Percentiles rank a stretch among this genome's conserved stretches.
Conservation (phyloP, 1,284 basidiomycete genomes). For the Trichosporon sp. region DNA sequence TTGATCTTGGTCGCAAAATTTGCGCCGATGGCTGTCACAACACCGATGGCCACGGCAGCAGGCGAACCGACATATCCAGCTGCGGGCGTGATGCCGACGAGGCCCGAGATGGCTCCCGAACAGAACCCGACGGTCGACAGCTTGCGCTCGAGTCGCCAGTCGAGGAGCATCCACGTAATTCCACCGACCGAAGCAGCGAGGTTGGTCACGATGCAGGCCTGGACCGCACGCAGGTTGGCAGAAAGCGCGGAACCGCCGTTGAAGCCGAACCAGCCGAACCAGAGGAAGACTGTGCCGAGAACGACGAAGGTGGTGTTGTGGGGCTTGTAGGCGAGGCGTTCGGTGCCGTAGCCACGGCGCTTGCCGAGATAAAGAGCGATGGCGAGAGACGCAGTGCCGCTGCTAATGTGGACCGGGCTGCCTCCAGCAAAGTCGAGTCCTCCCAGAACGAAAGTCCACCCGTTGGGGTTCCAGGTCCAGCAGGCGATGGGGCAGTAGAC, state of each 20-base stretch:
- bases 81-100: constrained; percentile 79
- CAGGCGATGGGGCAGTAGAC: constrained; percentile 90
- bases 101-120: constrained; percentile 83
- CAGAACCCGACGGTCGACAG: constrained; percentile 94
- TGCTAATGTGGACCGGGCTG: constrained; percentile 86
- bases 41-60: constrained; percentile 76
- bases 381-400: constrained; percentile 83
- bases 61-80: constrained; percentile 80
- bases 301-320: constrained; percentile 83
- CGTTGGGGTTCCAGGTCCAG: constrained; percentile 90
- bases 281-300: constrained; percentile 86
- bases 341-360: constrained; percentile 84
- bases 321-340: constrained; percentile 75
- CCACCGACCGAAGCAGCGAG: constrained; percentile 78
- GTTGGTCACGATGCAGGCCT: constrained; percentile 91
- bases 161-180: constrained; percentile 91
- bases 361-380: constrained; percentile 88
- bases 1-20: constrained; percentile 96
- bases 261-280: constrained; percentile 98
- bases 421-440: constrained; percentile 94
- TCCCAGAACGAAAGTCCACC: constrained; percentile 74
- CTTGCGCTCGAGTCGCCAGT: constrained; percentile 87
- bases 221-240: constrained; percentile 80
- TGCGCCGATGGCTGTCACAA: constrained; percentile 74
- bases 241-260: constrained; percentile 65